phyloP scores from a whole-genome alignment of 495 filamentous ascomycete genomes.

The Podospora australis region DNA sequence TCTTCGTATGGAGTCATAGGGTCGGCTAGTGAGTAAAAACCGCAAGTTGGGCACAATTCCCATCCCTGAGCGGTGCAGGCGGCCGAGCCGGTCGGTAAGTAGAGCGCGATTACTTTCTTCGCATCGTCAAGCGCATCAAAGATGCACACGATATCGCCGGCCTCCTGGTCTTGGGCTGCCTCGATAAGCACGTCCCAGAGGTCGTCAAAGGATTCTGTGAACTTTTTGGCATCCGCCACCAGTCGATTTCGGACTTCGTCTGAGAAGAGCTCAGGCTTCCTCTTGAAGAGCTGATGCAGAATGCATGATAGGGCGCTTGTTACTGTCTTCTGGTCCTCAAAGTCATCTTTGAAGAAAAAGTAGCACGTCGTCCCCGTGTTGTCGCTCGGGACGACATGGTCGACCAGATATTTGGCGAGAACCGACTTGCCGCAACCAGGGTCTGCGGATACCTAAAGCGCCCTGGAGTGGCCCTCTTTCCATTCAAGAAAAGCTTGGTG shows the following conservation, averaged over 20 bases:
- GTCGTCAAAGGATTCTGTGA: constrained; percentile 28
- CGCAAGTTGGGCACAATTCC: constrained; percentile 32
- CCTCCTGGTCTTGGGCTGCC: constrained; percentile 25
- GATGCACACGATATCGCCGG: constrained; percentile 43
- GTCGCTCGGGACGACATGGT: constrained; percentile 25
- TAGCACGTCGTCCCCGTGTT: constrained; percentile 32
- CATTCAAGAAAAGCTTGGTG: constrained; percentile 31
- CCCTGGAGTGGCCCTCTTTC: constrained; percentile 15
- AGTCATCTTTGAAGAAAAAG: constrained; percentile 56
- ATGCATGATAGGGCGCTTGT: constrained; percentile 38
- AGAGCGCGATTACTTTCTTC: constrained; percentile 5
- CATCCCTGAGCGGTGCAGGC: constrained; percentile 8
- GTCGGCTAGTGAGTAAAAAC: constrained; percentile 47
- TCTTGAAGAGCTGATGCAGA: constrained; percentile 42
- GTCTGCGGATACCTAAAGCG: constrained; percentile 47
- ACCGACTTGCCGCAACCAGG: constrained; percentile 54
- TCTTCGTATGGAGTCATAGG: constrained; percentile 32
- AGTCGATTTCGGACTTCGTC: constrained; percentile 23
- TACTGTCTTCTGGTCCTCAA: constrained; percentile 35
- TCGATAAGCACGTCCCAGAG: constrained; percentile 39
- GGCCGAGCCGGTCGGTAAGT: constrained; percentile 10
- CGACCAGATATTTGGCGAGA: constrained; percentile 38
- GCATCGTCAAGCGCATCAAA: constrained; percentile 45
- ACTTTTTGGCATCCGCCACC: constrained; percentile 11
- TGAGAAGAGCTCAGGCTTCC: constrained; percentile 25